A percentile compares a stretch with the other conserved stretches of the same genome.
phyloP scores from a whole-genome alignment of 176 grass and related monocot species.

The Rhynchospora breviuscula region DNA sequence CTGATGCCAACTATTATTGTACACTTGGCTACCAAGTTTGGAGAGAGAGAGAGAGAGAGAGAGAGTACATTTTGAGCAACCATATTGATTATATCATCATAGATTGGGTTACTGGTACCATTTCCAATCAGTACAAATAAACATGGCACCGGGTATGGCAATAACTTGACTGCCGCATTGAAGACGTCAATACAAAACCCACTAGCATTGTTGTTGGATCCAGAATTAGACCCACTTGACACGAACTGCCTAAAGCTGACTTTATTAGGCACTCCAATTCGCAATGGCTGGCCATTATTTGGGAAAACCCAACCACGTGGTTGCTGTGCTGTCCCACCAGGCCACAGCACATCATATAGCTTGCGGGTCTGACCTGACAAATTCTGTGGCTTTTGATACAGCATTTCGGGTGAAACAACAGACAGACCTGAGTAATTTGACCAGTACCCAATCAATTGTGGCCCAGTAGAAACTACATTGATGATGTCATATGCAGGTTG shows the following conservation, averaged over 20 bases:
- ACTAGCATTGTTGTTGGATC: slow-evolving; percentile 32
- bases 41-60: slow-evolving; percentile 19
- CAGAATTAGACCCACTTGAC: slow-evolving; percentile 30
- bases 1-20: too few relatives aligned
- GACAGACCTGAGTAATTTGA: slow-evolving; percentile 71
- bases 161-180: slow-evolving; percentile 53
- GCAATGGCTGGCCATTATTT: slow-evolving; percentile 56
- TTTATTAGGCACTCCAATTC: slow-evolving; percentile 76
- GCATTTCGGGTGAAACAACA: slow-evolving; percentile 50
- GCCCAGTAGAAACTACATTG: slow-evolving; percentile 41
- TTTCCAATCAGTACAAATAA: slow-evolving; percentile 59
- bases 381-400: slow-evolving; percentile 57
- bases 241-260: slow-evolving; percentile 69
- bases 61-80: slow-evolving; percentile 53
- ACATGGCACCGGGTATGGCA: slow-evolving; percentile 70
- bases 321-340: slow-evolving; percentile 30
- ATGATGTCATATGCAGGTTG: slow-evolving; percentile 64
- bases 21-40: too few relatives aligned
- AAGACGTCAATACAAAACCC: slow-evolving; percentile 76
- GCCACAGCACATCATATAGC: slow-evolving; percentile 53
- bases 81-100: slow-evolving; percentile 53
- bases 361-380: slow-evolving; percentile 31
- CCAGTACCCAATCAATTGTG: slow-evolving; percentile 64
- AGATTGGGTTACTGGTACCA: slow-evolving; percentile 50
- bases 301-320: slow-evolving; percentile 76